These are phyloP conservation scores for Sporothrix luriei DNA, from an alignment of 2,329 filamentous ascomycete species.

Conservation along the genomic window DNA sequence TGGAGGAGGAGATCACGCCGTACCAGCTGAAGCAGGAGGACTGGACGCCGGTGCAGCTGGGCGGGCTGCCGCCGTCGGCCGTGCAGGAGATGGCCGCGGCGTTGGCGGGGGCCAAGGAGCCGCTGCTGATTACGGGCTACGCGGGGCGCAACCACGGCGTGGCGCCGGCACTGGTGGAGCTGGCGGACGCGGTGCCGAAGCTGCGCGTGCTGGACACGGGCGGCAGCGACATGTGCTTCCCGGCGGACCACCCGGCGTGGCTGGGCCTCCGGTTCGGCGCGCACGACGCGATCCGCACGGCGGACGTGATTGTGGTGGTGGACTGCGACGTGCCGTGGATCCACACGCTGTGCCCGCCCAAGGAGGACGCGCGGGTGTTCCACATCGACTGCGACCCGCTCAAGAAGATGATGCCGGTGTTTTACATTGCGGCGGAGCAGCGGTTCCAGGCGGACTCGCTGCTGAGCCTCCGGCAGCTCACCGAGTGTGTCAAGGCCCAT, in stretches of 20 bases:
- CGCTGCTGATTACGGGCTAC: conserved; percentile 72
- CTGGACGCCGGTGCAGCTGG: conserved; percentile 72
- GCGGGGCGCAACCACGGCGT: conserved; percentile 67
- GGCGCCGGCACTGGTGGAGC: conserved; percentile 63
- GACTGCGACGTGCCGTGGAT: conserved; percentile 96
- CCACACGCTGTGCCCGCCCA: conserved; percentile 68
- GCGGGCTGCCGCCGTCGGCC: conserved; percentile 58
- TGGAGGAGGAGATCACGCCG: conserved; percentile 80
- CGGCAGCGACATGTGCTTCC: conserved; percentile 81
- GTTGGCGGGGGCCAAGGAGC: conserved; percentile 64
- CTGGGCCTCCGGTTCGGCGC: conserved; percentile 72
- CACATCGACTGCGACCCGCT: conserved; percentile 68
- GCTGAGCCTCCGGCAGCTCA: conserved; percentile 69
- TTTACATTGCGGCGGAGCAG: conserved; percentile 67
- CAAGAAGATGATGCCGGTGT: conserved; percentile 72
- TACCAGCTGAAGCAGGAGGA: conserved; percentile 68
- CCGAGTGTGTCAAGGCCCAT: conserved; percentile 57
- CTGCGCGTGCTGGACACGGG: conserved; percentile 74
- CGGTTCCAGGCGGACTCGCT: conserved; percentile 69
- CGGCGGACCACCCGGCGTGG: conserved; percentile 67
- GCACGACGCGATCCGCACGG: conserved; percentile 71
- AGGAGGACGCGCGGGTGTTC: conserved; percentile 57
- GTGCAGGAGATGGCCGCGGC: conserved; percentile 63
- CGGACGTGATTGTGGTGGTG: conserved; percentile 81
- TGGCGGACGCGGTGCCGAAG: conserved; percentile 69